These are phyloP conservation scores for Stenogyne calaminthoides DNA, from an alignment of 305 asterid genomes.

Conservation along the genomic window DNA sequence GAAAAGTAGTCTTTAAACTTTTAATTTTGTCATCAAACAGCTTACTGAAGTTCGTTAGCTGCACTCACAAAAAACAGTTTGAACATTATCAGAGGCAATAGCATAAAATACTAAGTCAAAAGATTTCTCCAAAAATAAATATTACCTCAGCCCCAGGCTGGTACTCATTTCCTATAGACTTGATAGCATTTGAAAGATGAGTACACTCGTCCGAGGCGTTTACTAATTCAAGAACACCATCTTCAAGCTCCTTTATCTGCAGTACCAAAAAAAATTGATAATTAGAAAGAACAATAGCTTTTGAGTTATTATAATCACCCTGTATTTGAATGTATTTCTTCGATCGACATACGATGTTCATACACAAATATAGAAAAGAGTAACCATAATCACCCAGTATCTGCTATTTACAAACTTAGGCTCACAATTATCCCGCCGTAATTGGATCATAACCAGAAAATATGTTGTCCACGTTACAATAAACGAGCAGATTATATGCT, in stretches of 20 bases:
- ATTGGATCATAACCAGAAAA: slow-evolving; percentile 10
- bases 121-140: slow-evolving; percentile 17
- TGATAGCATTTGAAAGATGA: slow-evolving; percentile 67
- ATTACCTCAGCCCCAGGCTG: slow-evolving; percentile 64
- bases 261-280: slow-evolving; percentile 17
- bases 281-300: slow-evolving; percentile 8
- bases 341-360: background rate
- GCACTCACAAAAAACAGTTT: slow-evolving; percentile 33
- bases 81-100: slow-evolving; percentile 18
- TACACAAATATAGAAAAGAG: background rate
- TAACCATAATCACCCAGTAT: slow-evolving; percentile 18
- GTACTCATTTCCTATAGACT: slow-evolving; percentile 58
- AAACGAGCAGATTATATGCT: slow-evolving; percentile 5
- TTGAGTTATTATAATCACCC: background rate
- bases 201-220: slow-evolving; percentile 68
- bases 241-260: slow-evolving; percentile 89
- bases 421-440: slow-evolving; percentile 9
- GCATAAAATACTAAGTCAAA: slow-evolving; percentile 1
- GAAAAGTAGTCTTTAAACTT: slow-evolving; percentile 44
- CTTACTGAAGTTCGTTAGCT: slow-evolving; percentile 76
- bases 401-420: slow-evolving; percentile 9
- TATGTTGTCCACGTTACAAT: background rate
- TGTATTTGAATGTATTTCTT: too few species aligned
- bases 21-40: slow-evolving; percentile 64
- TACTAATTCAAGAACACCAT: slow-evolving; percentile 53